Conservation (phyloP, 495 filamentous ascomycete genomes). For the Aspergillus affinis region DNA sequence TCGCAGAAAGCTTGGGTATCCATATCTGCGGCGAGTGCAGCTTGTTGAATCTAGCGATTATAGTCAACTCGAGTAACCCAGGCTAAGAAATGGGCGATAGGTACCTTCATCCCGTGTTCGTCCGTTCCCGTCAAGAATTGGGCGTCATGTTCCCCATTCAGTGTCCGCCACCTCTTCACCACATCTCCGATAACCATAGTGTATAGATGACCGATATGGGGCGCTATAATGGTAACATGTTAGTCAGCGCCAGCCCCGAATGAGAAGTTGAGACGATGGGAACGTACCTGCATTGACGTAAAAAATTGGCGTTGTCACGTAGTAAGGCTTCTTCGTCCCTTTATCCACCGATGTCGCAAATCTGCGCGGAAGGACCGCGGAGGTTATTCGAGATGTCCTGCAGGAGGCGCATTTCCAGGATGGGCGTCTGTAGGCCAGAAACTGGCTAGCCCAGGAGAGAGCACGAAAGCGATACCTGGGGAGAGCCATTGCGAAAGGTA, state of each 20-base stretch:
- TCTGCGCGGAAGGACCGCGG: conserved; percentile 26
- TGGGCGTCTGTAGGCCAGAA: conserved; percentile 24
- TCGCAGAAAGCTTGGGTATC: conserved; percentile 64
- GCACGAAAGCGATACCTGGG: conserved; percentile 30
- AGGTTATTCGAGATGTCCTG: conserved; percentile 19
- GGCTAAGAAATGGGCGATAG: background rate
- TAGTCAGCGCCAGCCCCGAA: background rate
- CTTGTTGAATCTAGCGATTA: conserved; percentile 70
- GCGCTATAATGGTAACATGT: conserved; percentile 52
- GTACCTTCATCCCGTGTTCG: conserved; percentile 91
- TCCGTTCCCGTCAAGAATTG: conserved; percentile 91
- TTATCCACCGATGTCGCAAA: conserved; percentile 33
- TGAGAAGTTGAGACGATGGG: background rate
- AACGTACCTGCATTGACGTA: conserved; percentile 91
- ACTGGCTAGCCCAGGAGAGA: conserved; percentile 33
- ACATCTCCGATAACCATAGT: conserved; percentile 89
- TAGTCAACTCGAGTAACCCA: conserved; percentile 18
- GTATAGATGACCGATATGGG: conserved; percentile 94
- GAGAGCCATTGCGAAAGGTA: conserved; percentile 33
- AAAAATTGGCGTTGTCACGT: conserved; percentile 96
- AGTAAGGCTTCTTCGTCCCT: conserved; percentile 74
- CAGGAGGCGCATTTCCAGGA: conserved; percentile 37
- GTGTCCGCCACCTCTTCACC: conserved; percentile 86
- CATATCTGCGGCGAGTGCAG: conserved; percentile 63
- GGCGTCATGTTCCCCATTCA: conserved; percentile 64